Evolutionary conservation across 257 asterid genomes (phyloP).

Genomic region (Jaltomata sinuosa): DNA sequence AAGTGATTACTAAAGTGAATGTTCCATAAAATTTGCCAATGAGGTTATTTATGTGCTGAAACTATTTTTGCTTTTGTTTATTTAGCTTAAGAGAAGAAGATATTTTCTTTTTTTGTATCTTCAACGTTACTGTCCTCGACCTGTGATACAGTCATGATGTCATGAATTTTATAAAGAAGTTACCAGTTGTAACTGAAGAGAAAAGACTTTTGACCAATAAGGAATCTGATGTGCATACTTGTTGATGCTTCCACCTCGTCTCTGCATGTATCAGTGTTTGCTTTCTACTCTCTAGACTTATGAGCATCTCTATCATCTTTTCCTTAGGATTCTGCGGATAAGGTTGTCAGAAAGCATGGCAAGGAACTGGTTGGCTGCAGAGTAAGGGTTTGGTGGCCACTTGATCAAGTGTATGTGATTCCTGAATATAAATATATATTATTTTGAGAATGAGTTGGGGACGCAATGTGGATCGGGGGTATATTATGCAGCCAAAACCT

Average conservation of each 20-base stretch:
- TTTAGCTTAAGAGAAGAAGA: neutral
- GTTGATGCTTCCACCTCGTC: neutral
- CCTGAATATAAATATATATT: neutral
- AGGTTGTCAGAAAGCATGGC: slow-evolving; percentile 1
- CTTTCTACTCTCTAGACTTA: neutral
- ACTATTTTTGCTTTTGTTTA: neutral
- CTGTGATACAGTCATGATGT: neutral
- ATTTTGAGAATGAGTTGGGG: neutral
- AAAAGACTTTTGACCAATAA: neutral
- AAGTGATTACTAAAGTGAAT: neutral
- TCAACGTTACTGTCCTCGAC: neutral
- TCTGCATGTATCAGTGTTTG: neutral
- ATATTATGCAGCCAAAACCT: neutral
- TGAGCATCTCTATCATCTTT: neutral
- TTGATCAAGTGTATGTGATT: slow-evolving; percentile 23
- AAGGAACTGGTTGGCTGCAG: slow-evolving; percentile 20
- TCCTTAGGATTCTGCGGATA: slow-evolving; percentile 10
- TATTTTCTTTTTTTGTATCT: neutral
- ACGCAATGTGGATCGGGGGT: neutral
- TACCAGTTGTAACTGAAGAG: neutral
- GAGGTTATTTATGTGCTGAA: neutral
- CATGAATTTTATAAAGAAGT: neutral
- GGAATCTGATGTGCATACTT: neutral
- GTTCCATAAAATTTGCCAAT: neutral
- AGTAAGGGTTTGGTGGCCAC: slow-evolving; percentile 33